Evolutionary conservation across 2,329 filamentous ascomycete genomes (phyloP), one percentile per base, ranked within the genome.

Genomic region (Colletotrichum siamense): DNA sequence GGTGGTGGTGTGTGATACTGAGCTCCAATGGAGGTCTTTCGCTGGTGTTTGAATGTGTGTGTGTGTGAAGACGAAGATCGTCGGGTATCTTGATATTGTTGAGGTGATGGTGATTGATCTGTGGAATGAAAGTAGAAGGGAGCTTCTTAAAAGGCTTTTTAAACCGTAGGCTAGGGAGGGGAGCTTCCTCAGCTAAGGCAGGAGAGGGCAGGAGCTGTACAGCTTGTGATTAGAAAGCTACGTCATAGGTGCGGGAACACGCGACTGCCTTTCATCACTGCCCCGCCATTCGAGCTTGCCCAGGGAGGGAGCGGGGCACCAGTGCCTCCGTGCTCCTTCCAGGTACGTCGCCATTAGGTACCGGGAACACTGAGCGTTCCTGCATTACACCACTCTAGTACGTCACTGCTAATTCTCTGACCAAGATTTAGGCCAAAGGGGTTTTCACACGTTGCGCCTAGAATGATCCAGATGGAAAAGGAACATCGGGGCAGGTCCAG

Each of bases 191-290:
- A 77, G 66, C 59, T 69, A 18, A 16, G 28, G 39, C 52, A 55
- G 52, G 28, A 36, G 55, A 49, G 44, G 44, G 75, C 72, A 52
- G 63, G 66, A 64, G 71, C 75, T 75, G 66, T 66, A 39, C 69
- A 67, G 75, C 75, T 77, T 65, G 77, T 77, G 77, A 71, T 74
- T 63, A 15, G 36, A 18, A 63, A 77, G 73, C 71, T 78, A 78
- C 77, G 77, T 78, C 77, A 78, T 78, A 73, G 64, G 68, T 72
- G 76, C 64, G 71, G 57, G 52, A 77, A 77, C 77, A 73, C 77
- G 65, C 77, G 71, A 78, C 71, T 76, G 65, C 52, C 68, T 71
- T 75, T 63, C 55, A 71, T 65, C 75, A 77, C 77, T 77, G 77
- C 75, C 77, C 75, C 77, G 71, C 75, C 74, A 77, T 69, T 73